Base-by-base conservation (phyloP, 2,329 filamentous ascomycete species). In the Aureobasidium sp. region DNA sequence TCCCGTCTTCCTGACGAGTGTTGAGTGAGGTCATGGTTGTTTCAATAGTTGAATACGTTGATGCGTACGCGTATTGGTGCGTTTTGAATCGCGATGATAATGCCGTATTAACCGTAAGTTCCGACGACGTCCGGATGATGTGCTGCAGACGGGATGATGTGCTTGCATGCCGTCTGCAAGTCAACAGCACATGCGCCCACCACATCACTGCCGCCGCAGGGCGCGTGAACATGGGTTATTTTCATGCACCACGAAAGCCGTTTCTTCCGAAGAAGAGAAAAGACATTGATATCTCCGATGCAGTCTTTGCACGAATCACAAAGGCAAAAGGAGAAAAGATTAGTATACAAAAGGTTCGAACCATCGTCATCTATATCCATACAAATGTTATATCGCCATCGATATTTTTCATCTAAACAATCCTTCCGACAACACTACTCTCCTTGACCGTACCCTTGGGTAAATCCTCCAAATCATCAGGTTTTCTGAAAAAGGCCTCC, bases 401-500 rank as follows among this genome's bases (percentile, higher is more conserved):
- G n/a, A n/a, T n/a, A n/a, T n/a, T 8, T 6, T 38, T 3, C 48
- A 10, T 40, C 38, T 31, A 61, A 16, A 61, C 45, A 31, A 61
- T 61, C 8, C 45, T 61, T 10, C 31, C 33, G 9, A 18, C 58
- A 11, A 61, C 23, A 50, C 18, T 36, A 1, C n/a, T 25, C 9
- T 50, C 43, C 23, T 31, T 51, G 2, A 27, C 10, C 18, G 18
- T 53, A 3, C 25, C 47, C 47, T 40, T 31, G 10, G 36, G 20
- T 0, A 62, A 11, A 64, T 47, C 60, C 10, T 64, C 60, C 15
- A 64, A 7, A 23, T 64, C 47, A 18, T 54, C 71, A n/a, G 76
- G 75, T 63, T 69, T 73, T 59, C 81, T 85, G 31, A 53, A 53
- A 7, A 53, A 53, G 5, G 50, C 50, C 31, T 53, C 50, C 13